Evolutionary conservation across 2,329 filamentous ascomycete genomes (phyloP).

Genomic region (Venturia asperata): DNA sequence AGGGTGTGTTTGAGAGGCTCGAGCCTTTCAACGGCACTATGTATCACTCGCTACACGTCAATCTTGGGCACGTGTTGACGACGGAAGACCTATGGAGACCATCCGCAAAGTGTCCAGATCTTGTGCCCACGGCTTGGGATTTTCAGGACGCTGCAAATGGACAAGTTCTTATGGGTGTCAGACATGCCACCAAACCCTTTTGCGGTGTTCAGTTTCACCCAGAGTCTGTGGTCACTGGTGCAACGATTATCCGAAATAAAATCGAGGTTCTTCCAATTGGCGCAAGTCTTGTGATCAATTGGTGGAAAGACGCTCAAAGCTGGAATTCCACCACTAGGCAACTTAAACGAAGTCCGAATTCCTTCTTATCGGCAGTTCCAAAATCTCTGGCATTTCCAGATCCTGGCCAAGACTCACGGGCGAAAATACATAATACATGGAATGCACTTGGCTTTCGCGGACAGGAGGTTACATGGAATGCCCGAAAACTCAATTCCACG

Average conservation of each 20-base stretch:
- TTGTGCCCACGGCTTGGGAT: constrained; percentile 45
- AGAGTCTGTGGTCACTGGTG: constrained; percentile 77
- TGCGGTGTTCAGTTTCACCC: constrained; percentile 90
- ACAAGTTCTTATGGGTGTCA: constrained; percentile 68
- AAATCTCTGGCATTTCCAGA: not conserved
- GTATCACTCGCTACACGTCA: constrained; percentile 58
- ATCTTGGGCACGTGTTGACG: not conserved
- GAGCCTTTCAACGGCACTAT: constrained; percentile 61
- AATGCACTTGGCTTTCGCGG: not conserved
- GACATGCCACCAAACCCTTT: constrained; percentile 62
- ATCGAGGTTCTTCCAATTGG: constrained; percentile 32
- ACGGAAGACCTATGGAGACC: constrained; percentile 33
- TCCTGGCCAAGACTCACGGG: not conserved
- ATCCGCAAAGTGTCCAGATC: constrained; percentile 30
- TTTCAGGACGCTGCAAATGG: constrained; percentile 42
- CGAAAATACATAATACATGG: not conserved
- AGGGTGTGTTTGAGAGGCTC: constrained; percentile 60
- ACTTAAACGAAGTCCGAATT: not conserved
- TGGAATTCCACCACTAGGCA: constrained; percentile 44
- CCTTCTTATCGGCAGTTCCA: too few species aligned
- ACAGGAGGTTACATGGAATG: not conserved
- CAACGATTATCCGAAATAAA: constrained; percentile 29
- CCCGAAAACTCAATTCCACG: not conserved
- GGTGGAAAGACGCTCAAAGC: constrained; percentile 59
- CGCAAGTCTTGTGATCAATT: constrained; percentile 60